These are phyloP conservation scores for Porcisia hertigi DNA, from an alignment of 208 protist genomes.

Conservation along the genomic window DNA sequence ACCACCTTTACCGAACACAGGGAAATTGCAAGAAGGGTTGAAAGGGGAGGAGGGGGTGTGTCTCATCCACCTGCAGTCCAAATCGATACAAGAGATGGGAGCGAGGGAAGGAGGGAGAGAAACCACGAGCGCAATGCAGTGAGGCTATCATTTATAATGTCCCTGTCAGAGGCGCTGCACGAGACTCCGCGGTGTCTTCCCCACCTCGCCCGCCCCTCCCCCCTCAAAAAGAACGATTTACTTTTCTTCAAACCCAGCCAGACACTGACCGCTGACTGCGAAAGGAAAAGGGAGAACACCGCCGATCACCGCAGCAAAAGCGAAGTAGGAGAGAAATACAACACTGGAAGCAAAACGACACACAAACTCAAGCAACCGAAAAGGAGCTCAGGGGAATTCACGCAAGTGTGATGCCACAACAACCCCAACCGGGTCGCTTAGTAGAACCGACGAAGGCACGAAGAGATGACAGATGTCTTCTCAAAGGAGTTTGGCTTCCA, in stretches of 20 bases:
- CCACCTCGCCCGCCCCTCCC: background rate
- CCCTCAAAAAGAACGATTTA: background rate
- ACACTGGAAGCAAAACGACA: conserved; percentile 6
- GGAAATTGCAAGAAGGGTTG: background rate
- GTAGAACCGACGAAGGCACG: conserved; percentile 82
- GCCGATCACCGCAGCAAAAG: background rate
- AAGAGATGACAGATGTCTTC: conserved; percentile 76
- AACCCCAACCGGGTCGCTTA: conserved; percentile 17
- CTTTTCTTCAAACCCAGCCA: background rate
- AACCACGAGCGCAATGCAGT: background rate
- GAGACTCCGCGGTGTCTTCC: background rate
- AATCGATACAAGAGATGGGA: no score
- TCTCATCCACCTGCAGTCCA: no score
- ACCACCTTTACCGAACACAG: background rate
- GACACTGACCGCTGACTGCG: background rate
- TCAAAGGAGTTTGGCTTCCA: conserved; percentile 85
- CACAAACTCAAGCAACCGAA: background rate
- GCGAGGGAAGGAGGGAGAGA: background rate
- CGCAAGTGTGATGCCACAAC: no score
- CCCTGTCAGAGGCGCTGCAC: background rate
- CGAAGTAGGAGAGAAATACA: conserved; percentile 12
- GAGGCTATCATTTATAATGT: background rate
- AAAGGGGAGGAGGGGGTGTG: no score
- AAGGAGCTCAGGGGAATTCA: background rate
- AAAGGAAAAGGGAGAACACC: background rate